Percentiles rank a stretch among this genome's conserved stretches.
Evolutionary conservation across 495 filamentous ascomycete species (phyloP).

Genomic region (Neurospora sp.): DNA sequence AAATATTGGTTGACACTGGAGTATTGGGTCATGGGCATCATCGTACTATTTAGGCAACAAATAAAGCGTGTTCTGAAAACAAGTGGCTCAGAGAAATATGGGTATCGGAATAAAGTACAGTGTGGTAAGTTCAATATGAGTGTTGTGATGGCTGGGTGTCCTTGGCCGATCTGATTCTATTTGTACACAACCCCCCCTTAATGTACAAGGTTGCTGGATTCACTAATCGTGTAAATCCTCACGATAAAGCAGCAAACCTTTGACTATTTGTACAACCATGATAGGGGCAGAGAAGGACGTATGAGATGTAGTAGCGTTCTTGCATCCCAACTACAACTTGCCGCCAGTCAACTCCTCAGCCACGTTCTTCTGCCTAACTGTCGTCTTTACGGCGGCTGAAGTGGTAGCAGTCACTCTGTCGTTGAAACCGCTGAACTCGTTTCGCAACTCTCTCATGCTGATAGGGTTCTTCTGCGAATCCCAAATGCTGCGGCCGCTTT

Average conservation of each 20-base stretch:
- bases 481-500: constrained; percentile 32
- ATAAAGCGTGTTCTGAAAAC: background rate
- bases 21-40: background rate
- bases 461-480: constrained; percentile 19
- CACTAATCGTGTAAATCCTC: background rate
- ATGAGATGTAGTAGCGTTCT: background rate
- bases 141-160: background rate
- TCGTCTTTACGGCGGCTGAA: constrained; percentile 15
- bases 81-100: background rate
- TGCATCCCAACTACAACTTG: constrained; percentile 24
- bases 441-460: constrained; percentile 21
- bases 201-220: background rate
- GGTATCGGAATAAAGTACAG: background rate
- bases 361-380: constrained; percentile 30
- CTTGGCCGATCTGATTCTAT: constrained; percentile 10
- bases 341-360: constrained; percentile 42
- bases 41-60: background rate
- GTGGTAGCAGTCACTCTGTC: constrained; percentile 9
- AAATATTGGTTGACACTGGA: background rate
- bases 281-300: background rate
- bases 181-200: constrained; percentile 13
- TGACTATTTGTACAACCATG: background rate
- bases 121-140: background rate
- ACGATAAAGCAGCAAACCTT: background rate
- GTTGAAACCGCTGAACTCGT: constrained; percentile 12